Percentiles rank a stretch among this genome's conserved stretches.
These are phyloP conservation scores for Westerdykella ornata DNA, from an alignment of 2,329 filamentous ascomycete genomes.

Conservation along the genomic window DNA sequence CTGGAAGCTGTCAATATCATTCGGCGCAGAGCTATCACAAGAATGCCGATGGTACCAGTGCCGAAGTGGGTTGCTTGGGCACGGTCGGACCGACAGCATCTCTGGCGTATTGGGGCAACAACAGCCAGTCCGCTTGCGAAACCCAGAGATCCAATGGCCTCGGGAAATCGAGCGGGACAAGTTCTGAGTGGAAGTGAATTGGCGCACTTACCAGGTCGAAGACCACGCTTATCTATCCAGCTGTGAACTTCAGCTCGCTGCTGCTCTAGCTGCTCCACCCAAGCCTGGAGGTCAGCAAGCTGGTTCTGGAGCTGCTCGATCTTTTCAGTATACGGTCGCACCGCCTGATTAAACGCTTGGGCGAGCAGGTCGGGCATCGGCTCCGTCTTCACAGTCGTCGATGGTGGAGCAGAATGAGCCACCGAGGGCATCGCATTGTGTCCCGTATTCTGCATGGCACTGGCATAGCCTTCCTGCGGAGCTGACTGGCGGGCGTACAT, in stretches of 20 bases:
- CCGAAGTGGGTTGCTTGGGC: conserved; percentile 68
- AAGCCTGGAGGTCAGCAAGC: conserved; percentile 45
- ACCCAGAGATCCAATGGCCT: conserved; percentile 33
- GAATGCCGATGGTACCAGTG: conserved; percentile 63
- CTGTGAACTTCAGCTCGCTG: conserved; percentile 48
- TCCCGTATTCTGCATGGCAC: conserved; percentile 4
- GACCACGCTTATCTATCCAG: conserved; percentile 51
- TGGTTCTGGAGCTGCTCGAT: conserved; percentile 48
- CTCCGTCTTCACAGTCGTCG: conserved; percentile 29
- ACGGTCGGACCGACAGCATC: conserved; percentile 75
- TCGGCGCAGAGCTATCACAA: conserved; percentile 58
- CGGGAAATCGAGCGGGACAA: conserved; percentile 27
- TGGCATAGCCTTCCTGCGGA: conserved; percentile 35
- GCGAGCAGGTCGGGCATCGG: conserved; percentile 47
- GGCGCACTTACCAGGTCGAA: conserved; percentile 44
- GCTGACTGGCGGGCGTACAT: conserved; percentile 43
- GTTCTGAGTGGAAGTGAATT: conserved; percentile 26
- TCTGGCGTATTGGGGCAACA: conserved; percentile 61
- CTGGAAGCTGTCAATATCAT: conserved; percentile 22
- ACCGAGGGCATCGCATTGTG: conserved; percentile 13
- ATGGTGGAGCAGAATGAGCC: conserved; percentile 19
- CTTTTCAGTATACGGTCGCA: conserved; percentile 48
- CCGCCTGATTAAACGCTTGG: conserved; percentile 49
- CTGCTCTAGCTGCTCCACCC: conserved; percentile 47
- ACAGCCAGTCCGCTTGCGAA: conserved; percentile 57